Evolutionary conservation across 371 early-diverging fungal species (phyloP).

Genomic region (Mucor plumbeus): DNA sequence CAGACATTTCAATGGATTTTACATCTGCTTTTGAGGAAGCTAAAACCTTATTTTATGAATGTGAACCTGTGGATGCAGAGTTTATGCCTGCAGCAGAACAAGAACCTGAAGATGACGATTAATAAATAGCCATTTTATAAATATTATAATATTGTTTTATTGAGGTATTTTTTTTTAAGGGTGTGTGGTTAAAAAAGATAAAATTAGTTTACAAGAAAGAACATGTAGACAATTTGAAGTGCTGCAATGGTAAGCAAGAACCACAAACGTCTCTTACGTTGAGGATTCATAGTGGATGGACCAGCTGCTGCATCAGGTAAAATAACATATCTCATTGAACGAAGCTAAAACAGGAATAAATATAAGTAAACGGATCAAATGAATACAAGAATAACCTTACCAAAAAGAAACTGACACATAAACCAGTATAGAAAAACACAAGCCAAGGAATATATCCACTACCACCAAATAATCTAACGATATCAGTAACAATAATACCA

Average conservation of each 20-base stretch:
- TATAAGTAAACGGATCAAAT: neutral
- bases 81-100: slow-evolving; percentile 61
- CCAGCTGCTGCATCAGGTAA: slow-evolving; percentile 81
- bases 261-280: slow-evolving; percentile 84
- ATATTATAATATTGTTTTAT: neutral
- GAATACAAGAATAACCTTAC: slow-evolving; percentile 21
- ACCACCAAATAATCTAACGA: slow-evolving; percentile 52
- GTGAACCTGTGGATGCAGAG: slow-evolving; percentile 47
- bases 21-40: slow-evolving; percentile 58
- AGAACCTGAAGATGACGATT: slow-evolving; percentile 50
- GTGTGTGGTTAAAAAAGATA: neutral
- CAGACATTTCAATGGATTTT: slow-evolving; percentile 54
- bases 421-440: slow-evolving; percentile 75
- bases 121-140: neutral
- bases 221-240: slow-evolving; percentile 82
- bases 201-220: slow-evolving; percentile 68
- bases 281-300: slow-evolving; percentile 77
- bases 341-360: slow-evolving; percentile 53
- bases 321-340: slow-evolving; percentile 89
- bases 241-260: slow-evolving; percentile 87
- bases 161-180: neutral
- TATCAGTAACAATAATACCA: slow-evolving; percentile 68
- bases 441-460: slow-evolving; percentile 64
- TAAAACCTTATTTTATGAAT: slow-evolving; percentile 49
- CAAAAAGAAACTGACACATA: slow-evolving; percentile 79